Base-by-base conservation (phyloP, 1,284 basidiomycete genomes). In the Pseudozyma sp. region DNA sequence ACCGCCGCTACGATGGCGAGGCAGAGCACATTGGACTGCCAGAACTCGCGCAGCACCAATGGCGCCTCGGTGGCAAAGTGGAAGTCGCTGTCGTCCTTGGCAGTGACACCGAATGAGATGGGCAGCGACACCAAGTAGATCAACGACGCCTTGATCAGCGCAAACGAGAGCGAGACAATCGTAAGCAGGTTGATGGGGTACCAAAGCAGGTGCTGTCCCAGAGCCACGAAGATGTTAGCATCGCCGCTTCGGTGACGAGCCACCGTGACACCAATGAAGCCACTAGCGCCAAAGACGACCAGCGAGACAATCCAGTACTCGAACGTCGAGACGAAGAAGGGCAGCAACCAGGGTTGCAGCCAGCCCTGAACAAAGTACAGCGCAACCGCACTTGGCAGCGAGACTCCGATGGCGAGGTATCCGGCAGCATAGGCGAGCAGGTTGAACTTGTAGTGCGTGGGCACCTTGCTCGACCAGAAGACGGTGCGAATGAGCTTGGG, bases 31-130 rank as follows among this genome's bases (percentile, higher is more conserved):
- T 60, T 50, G 48, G 57, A 53, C 49, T 57, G 51, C 69, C 74
- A 78, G 59, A 72, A 70, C 10, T 61, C 39, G 35, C 62, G 61
- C 53, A 78, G 86, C 81, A 94, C 94, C 68, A 88, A 89, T 0
- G 93, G 93, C 9, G 93, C 90, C 83, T 94, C 93, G 54, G 90
- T 88, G 89, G 92, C 94, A 87, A 94, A 94, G 84, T 93, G 93
- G 47, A 56, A 54, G 46, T 73, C 54, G 54, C 66, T 66, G 37
- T 75, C 61, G 39, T 72, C 69, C 62, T 78, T 77, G 54, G 62
- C 46, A 30, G 76, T 78, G 17, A 71, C 60, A 34, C 73, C 89
- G 91, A 91, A 93, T 16, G 88, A 89, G 86, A 94, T 94, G 84
- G 94, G 89, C 84, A 92, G 92, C 3, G 91, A 91, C 84, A 93